Evolutionary conservation across 2,329 filamentous ascomycete species (phyloP).

Genomic region (Pseudocercospora eumusae): DNA sequence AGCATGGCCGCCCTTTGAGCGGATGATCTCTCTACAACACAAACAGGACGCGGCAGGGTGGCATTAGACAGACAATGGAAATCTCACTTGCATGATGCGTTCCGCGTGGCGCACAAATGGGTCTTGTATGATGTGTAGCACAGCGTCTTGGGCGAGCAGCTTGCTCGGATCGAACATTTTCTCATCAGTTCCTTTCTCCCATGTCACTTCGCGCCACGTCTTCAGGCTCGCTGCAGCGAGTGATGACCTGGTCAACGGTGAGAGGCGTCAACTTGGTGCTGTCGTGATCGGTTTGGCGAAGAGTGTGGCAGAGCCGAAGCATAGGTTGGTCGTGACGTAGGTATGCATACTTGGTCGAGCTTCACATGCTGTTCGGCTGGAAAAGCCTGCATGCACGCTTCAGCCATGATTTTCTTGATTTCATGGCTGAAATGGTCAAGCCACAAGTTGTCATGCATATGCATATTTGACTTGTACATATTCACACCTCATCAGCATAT

Average conservation of each 20-base stretch:
- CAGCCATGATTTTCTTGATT: slow-evolving; percentile 2
- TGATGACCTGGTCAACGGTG: background rate
- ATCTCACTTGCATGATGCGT: slow-evolving; percentile 15
- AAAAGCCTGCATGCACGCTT: background rate
- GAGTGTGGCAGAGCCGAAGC: background rate
- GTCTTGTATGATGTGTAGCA: slow-evolving; percentile 14
- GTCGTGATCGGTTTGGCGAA: background rate
- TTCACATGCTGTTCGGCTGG: slow-evolving; percentile 5
- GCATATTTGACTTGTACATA: background rate
- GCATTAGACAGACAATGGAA: slow-evolving; percentile 14
- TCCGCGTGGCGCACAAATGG: slow-evolving; percentile 15
- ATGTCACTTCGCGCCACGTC: background rate
- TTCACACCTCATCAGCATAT: background rate
- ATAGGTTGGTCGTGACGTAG: background rate
- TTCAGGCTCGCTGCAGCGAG: background rate
- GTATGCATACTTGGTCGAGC: background rate
- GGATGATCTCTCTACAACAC: slow-evolving; percentile 12
- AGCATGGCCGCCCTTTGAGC: background rate
- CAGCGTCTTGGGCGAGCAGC: slow-evolving; percentile 12
- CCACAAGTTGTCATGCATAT: background rate
- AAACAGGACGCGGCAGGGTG: slow-evolving; percentile 18
- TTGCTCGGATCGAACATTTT: background rate
- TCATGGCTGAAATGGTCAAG: too few relatives aligned
- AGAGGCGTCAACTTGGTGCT: background rate
- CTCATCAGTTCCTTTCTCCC: background rate